phyloP scores from a whole-genome alignment of 1,139 yeast genomes.

The Scheffersomyces parashehatae region DNA sequence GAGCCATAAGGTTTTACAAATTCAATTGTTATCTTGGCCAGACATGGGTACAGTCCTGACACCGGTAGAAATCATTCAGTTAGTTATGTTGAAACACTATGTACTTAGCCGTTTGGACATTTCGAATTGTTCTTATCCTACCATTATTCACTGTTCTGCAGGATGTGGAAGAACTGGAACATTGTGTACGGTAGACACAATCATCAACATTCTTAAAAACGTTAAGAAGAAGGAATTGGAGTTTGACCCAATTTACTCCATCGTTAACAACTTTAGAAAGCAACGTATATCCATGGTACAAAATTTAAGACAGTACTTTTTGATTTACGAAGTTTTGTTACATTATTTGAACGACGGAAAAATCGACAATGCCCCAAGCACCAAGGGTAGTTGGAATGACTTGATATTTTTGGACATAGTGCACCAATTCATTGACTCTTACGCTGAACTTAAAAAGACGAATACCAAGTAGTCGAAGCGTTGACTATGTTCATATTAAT shows the following conservation, averaged over 20 bases:
- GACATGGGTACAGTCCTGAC: conserved; percentile 48
- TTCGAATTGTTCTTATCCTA: conserved; percentile 30
- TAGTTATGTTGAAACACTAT: conserved; percentile 40
- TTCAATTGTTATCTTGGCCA: conserved; percentile 55
- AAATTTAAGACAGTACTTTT: conserved; percentile 68
- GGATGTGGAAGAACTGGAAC: conserved; percentile 95
- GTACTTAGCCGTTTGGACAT: conserved; percentile 18
- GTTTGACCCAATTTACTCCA: conserved; percentile 46
- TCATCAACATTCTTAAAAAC: conserved; percentile 45
- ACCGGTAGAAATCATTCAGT: conserved; percentile 42
- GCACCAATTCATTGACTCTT: conserved; percentile 18
- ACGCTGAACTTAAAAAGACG: too few relatives aligned
- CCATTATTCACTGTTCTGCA: conserved; percentile 83
- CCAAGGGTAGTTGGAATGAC: conserved; percentile 16
- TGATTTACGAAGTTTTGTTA: conserved; percentile 60
- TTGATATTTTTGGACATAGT: conserved; percentile 26
- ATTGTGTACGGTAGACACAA: conserved; percentile 71
- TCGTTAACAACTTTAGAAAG: conserved; percentile 62
- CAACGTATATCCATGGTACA: conserved; percentile 87
- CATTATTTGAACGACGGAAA: conserved; percentile 18
- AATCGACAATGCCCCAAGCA: conserved; percentile 6
- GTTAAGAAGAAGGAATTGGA: conserved; percentile 13
- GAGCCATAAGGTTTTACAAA: conserved; percentile 38
- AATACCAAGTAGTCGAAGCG: too few relatives aligned
- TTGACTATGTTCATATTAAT: too few relatives aligned